Conservation (phyloP, 192 early-diverging fungal genomes). For the Coemansia sp. region DNA sequence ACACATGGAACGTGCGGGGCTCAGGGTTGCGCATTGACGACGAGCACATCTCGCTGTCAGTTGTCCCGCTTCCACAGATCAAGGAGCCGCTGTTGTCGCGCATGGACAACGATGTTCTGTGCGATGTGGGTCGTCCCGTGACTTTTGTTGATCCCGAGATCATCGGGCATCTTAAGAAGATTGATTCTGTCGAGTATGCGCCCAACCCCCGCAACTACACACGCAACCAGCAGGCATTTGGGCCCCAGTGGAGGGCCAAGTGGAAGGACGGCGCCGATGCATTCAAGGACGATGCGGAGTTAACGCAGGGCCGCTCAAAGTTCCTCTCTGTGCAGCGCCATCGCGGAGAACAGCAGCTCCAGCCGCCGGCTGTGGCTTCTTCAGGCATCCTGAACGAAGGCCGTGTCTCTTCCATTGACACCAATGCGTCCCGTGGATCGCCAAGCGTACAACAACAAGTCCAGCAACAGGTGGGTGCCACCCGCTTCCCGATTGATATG, state of each 20-base stretch:
- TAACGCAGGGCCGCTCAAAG: slow-evolving; percentile 46
- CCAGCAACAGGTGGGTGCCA: slow-evolving; percentile 1
- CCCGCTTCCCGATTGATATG: not conserved
- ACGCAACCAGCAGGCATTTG: slow-evolving; percentile 71
- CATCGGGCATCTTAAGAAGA: slow-evolving; percentile 77
- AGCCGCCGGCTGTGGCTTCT: not conserved
- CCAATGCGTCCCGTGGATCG: slow-evolving; percentile 1
- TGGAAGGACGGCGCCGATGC: slow-evolving; percentile 27
- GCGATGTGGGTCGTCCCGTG: slow-evolving; percentile 72
- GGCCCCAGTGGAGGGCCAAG: slow-evolving; percentile 23
- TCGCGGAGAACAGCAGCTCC: slow-evolving; percentile 25
- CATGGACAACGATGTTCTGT: slow-evolving; percentile 67
- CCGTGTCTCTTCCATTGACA: not conserved
- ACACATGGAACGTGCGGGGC: not conserved
- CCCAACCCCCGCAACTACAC: slow-evolving; percentile 72
- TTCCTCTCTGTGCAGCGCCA: slow-evolving; percentile 46
- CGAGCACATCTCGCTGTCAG: slow-evolving; percentile 66
- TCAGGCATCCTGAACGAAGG: not conserved
- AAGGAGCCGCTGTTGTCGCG: slow-evolving; percentile 73
- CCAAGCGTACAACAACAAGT: not conserved
- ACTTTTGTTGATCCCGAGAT: slow-evolving; percentile 73
- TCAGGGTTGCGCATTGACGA: slow-evolving; percentile 20
- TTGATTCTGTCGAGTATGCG: slow-evolving; percentile 94
- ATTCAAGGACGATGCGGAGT: slow-evolving; percentile 33
- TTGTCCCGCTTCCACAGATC: slow-evolving; percentile 79